Evolutionary conservation across 192 early-diverging fungal species (phyloP).

Genomic region (Dispira parvispora): DNA sequence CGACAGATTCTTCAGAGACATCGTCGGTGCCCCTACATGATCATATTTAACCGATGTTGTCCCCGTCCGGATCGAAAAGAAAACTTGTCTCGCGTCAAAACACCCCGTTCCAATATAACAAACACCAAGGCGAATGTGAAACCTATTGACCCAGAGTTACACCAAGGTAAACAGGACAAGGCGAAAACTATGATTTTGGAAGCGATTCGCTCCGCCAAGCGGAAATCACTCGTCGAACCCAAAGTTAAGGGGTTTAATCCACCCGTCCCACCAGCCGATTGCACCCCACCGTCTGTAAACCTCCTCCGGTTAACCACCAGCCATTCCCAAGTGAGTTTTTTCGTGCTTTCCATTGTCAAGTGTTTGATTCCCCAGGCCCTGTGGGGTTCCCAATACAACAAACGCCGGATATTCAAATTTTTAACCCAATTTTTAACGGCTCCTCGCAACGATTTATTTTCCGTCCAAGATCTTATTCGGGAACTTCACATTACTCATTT

Average conservation of each 20-base stretch:
- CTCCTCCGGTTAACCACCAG: not conserved
- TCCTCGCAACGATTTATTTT: not conserved
- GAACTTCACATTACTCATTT: not conserved
- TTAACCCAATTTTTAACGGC: constrained; percentile 7
- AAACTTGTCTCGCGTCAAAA: not conserved
- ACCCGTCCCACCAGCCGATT: not conserved
- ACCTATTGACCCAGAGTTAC: not conserved
- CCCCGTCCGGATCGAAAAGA: not conserved
- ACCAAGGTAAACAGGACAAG: not conserved
- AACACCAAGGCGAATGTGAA: not conserved
- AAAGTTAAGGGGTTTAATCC: not conserved
- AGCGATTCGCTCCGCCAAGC: not conserved
- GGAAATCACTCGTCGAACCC: not conserved
- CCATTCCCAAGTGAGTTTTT: not conserved
- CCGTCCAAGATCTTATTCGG: not conserved
- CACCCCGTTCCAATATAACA: not conserved
- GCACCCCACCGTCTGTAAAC: not conserved
- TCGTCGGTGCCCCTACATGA: not conserved
- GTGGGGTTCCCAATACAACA: not conserved
- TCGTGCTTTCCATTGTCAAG: not conserved
- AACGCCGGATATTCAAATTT: not conserved
- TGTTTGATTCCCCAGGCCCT: not conserved
- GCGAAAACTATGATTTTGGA: not conserved
- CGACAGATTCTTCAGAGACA: not conserved
- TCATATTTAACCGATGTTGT: not conserved